These are phyloP conservation scores for Septoria petroselini DNA, from an alignment of 2,329 filamentous ascomycete genomes.

Conservation along the genomic window DNA sequence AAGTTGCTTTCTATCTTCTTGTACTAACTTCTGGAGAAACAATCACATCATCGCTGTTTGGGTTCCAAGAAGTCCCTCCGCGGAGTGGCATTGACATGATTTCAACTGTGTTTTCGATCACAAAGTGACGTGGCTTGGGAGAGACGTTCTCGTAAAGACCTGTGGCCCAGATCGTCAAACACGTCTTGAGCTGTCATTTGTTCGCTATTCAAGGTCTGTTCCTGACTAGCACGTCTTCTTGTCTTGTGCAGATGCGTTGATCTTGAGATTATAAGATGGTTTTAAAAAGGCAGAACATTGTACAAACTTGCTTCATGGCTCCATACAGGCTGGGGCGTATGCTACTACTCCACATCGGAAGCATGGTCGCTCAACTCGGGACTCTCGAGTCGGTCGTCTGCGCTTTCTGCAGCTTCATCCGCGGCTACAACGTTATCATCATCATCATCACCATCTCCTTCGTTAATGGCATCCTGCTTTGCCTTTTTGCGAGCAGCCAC, in stretches of 20 bases:
- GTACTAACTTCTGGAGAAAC: too few relatives aligned
- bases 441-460: conserved; percentile 78
- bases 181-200: not conserved
- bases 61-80: too few relatives aligned
- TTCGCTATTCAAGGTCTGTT: not conserved
- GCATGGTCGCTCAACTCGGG: conserved; percentile 35
- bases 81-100: too few relatives aligned
- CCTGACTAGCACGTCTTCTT: too few relatives aligned
- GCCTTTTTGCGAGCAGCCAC: conserved; percentile 40
- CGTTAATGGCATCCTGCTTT: conserved; percentile 70
- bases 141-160: too few relatives aligned
- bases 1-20: too few relatives aligned
- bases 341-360: conserved; percentile 29
- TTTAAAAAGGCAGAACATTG: too few relatives aligned
- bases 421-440: too few relatives aligned
- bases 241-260: not conserved
- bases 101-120: too few relatives aligned
- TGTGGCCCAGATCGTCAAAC: too few relatives aligned
- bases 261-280: conserved; percentile 1
- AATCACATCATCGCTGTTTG: too few relatives aligned
- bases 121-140: not conserved
- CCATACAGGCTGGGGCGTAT: conserved; percentile 18
- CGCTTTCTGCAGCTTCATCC: conserved; percentile 62
- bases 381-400: not conserved
- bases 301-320: not conserved